Conservation (phyloP, 1,284 basidiomycete species). For the Austroboletus novae-zelandiae region DNA sequence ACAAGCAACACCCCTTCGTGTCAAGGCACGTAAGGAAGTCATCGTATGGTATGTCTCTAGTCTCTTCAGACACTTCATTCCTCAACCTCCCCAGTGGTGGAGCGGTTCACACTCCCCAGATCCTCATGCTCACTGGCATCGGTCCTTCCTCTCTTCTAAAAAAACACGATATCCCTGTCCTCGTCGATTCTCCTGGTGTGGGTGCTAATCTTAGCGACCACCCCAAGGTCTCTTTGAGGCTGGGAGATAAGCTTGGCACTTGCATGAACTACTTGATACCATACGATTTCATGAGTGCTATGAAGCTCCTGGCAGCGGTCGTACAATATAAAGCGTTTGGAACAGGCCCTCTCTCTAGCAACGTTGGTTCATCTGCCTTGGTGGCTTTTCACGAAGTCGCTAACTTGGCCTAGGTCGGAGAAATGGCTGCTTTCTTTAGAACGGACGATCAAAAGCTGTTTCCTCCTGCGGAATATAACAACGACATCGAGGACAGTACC, state of each 20-base stretch:
- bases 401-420: constrained; percentile 44
- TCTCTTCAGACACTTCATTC: neutral
- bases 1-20: constrained; percentile 35
- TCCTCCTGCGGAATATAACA: constrained; percentile 39
- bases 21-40: constrained; percentile 54
- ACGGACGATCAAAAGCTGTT: constrained; percentile 54
- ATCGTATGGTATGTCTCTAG: constrained; percentile 49
- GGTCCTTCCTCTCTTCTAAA: constrained; percentile 57
- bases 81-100: constrained; percentile 46
- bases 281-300: constrained; percentile 31
- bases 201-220: constrained; percentile 63
- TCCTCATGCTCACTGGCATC: constrained; percentile 70
- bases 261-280: constrained; percentile 43
- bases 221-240: constrained; percentile 44
- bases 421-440: constrained; percentile 57
- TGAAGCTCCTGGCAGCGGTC: constrained; percentile 36
- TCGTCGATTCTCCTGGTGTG: constrained; percentile 57
- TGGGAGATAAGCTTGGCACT: constrained; percentile 48
- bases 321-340: constrained; percentile 43
- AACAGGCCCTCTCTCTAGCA: constrained; percentile 50
- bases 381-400: neutral
- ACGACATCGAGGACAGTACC: constrained; percentile 48
- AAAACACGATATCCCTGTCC: constrained; percentile 45
- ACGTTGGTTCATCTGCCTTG: constrained; percentile 40
- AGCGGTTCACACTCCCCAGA: constrained; percentile 62